Evolutionary conservation across 2,329 filamentous ascomycete species (phyloP), one percentile per base, ranked within the genome.

Genomic region (Coniochaeta hoffmannii): DNA sequence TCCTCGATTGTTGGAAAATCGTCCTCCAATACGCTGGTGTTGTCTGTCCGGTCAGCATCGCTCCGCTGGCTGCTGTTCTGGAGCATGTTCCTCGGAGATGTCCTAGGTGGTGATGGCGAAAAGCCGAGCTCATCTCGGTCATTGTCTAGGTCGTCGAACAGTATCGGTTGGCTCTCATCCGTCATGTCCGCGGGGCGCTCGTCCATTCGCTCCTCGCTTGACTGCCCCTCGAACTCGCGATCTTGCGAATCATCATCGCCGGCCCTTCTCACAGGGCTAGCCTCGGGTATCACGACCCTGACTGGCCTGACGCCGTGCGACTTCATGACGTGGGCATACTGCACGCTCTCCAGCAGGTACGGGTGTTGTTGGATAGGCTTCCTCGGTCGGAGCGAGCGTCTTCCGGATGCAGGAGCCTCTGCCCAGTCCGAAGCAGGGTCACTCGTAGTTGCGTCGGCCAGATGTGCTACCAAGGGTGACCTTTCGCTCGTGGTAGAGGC

Each of bases 281-380:
- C 65, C 22, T 67, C 64, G 11, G 38, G 54, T 17, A 64, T 57
- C 8, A 71, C 65, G 38, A 81, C 68, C 54, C 73, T 73, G 32
- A 83, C 63, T 0, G 81, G 81, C 53, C 74, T 76, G 28, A 84
- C 66, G 24, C 81, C 81, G 56, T 80, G 80, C 3, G 75, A 74
- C 61, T 77, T 80, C 61, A 83, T 75, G 19, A 74, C 67, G 3
- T 68, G 78, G 55, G 75, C 77, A 63, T 83, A 83, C 28, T 77
- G 74, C 0, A 74, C 79, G 62, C 75, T 78, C 59, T 85, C 81
- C 4, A 83, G 68, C 6, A 78, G 67, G 59, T 84, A 85, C 3
- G 81, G 81, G 46, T 83, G 80, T 61, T 83, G 73, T 62, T 85
- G 81, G 7, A 84, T 84, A 1, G 80, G 80, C 58, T 83, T 85